Evolutionary conservation across 2,329 filamentous ascomycete species (phyloP).

Genomic region (Penicillium sp.): DNA sequence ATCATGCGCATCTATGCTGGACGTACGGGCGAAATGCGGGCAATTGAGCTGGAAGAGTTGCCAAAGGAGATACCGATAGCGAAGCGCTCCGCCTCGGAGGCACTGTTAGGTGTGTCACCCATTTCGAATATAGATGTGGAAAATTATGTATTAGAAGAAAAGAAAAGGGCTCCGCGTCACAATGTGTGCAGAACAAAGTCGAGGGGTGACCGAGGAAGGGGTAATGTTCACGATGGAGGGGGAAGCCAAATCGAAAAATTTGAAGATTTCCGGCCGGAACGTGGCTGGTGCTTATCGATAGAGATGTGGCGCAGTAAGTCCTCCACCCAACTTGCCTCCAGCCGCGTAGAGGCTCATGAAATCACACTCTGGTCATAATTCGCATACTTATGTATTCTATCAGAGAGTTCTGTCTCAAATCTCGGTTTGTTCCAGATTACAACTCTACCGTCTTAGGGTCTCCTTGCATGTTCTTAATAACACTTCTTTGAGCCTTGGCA

Average conservation of each 20-base stretch:
- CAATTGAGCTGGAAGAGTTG: conserved; percentile 98
- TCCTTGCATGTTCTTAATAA: not conserved
- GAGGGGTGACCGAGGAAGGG: conserved; percentile 21
- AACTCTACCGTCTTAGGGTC: not conserved
- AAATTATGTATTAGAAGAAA: conserved; percentile 15
- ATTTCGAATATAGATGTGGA: conserved; percentile 34
- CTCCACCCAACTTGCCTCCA: not conserved
- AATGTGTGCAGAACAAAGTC: conserved; percentile 19
- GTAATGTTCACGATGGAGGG: conserved; percentile 25
- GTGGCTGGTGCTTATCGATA: conserved; percentile 44
- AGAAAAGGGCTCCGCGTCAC: conserved; percentile 17
- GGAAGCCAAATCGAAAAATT: conserved; percentile 36
- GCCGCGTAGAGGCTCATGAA: not conserved
- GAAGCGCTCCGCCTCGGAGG: conserved; percentile 54
- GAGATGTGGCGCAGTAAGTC: conserved; percentile 30
- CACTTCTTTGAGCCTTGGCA: not conserved
- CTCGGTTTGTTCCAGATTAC: not conserved
- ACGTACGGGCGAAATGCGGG: conserved; percentile 70
- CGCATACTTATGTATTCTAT: not conserved
- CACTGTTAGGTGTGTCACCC: conserved; percentile 58
- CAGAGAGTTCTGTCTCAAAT: not conserved
- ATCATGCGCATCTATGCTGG: not conserved
- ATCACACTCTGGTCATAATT: not conserved
- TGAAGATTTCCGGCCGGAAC: conserved; percentile 35
- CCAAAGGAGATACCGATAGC: conserved; percentile 97